Percentiles rank a stretch among this genome's conserved stretches.
These are phyloP conservation scores for Triadica sebifera DNA, from an alignment of 345 rosid species.

Conservation along the genomic window DNA sequence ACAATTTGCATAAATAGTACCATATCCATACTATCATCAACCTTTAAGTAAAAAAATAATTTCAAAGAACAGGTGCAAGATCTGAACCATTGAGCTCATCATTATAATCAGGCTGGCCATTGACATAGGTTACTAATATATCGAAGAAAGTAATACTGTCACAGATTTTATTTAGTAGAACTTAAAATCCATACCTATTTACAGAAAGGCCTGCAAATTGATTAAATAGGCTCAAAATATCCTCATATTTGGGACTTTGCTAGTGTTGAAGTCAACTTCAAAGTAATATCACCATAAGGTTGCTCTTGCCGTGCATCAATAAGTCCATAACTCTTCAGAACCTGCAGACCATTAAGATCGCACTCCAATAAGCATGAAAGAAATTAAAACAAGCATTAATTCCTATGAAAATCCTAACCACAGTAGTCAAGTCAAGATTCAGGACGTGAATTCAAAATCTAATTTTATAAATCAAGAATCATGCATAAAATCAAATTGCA, in stretches of 20 bases:
- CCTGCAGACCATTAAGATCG: constrained; percentile 40
- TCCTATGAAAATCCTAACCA: not conserved
- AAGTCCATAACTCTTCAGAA: constrained; percentile 70
- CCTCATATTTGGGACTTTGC: constrained; percentile 46
- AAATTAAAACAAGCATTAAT: not conserved
- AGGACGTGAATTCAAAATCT: not conserved
- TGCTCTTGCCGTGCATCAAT: constrained; percentile 63
- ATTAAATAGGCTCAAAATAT: not conserved
- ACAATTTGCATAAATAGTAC: not conserved
- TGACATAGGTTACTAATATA: not conserved
- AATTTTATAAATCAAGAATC: not conserved
- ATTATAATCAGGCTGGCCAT: too few species aligned
- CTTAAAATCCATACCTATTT: constrained; percentile 5
- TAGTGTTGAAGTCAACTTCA: constrained; percentile 47
- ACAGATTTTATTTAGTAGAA: not conserved
- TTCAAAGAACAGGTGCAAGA: too few species aligned
- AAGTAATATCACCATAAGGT: constrained; percentile 59
- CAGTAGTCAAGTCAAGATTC: not conserved
- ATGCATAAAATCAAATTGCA: not conserved
- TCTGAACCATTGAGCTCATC: too few species aligned
- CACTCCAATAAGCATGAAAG: not conserved
- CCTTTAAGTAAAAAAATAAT: too few species aligned
- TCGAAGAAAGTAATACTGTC: not conserved
- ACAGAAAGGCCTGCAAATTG: not conserved
- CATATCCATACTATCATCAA: not conserved